These are phyloP conservation scores for Pythium brassicae DNA, from an alignment of 352 stramenopile species.

Conservation along the genomic window DNA sequence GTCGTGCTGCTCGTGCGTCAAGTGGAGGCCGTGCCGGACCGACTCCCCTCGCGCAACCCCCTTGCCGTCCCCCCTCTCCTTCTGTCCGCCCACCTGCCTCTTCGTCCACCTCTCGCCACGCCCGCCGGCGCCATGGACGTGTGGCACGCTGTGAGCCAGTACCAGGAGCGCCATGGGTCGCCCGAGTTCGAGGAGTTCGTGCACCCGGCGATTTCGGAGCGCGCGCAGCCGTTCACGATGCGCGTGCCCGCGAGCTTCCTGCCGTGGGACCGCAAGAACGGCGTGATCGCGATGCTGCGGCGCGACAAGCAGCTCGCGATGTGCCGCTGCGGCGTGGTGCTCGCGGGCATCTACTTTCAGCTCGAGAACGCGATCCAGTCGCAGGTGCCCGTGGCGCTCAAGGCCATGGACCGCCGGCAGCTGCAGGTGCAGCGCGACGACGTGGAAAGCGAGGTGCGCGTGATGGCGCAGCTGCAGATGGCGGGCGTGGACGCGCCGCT, in stretches of 20 bases:
- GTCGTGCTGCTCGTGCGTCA: too few relatives aligned
- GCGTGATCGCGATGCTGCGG: slow-evolving; percentile 70
- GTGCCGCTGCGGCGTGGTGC: slow-evolving; percentile 76
- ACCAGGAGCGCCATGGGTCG: slow-evolving; percentile 35
- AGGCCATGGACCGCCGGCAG: slow-evolving; percentile 76
- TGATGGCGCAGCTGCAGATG: slow-evolving; percentile 79
- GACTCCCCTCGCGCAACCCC: too few relatives aligned
- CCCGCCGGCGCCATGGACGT: slow-evolving; percentile 63
- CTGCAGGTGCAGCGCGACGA: slow-evolving; percentile 73
- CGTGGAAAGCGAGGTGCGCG: slow-evolving; percentile 73
- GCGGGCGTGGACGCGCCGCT: slow-evolving; percentile 68
- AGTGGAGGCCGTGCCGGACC: too few relatives aligned
- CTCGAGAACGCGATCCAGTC: slow-evolving; percentile 33
- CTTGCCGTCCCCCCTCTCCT: too few relatives aligned
- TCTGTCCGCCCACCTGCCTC: too few relatives aligned
- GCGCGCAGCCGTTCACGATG: slow-evolving; percentile 49
- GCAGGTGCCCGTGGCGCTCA: slow-evolving; percentile 68
- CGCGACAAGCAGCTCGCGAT: slow-evolving; percentile 61
- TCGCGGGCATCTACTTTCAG: slow-evolving; percentile 74
- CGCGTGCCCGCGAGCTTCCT: slow-evolving; percentile 58
- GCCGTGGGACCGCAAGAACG: slow-evolving; percentile 59
- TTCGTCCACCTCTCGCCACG: too few relatives aligned
- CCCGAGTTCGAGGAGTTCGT: slow-evolving; percentile 55
- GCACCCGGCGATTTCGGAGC: slow-evolving; percentile 47
- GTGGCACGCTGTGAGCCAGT: slow-evolving; percentile 61